Percentiles rank a stretch among this genome's conserved stretches.
These are phyloP conservation scores for Phytophthora pinifolia DNA, from an alignment of 352 stramenopile genomes.

Conservation along the genomic window DNA sequence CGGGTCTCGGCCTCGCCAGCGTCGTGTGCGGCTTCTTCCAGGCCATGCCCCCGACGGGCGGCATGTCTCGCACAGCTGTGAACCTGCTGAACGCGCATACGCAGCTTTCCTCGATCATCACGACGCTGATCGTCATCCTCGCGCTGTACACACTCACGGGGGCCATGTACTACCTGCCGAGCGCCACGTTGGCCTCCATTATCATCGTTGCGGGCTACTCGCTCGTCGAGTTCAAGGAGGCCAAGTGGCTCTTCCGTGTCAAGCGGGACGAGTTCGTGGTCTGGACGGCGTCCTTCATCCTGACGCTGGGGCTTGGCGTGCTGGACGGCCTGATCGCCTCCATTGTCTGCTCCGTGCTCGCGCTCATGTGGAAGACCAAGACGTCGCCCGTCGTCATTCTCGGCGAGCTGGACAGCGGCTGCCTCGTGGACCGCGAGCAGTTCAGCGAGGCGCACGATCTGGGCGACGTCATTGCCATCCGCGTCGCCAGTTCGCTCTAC, in stretches of 20 bases:
- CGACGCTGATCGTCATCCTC: conserved; percentile 77
- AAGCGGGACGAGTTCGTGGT: conserved; percentile 59
- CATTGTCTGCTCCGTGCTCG: conserved; percentile 54
- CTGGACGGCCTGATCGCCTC: conserved; percentile 49
- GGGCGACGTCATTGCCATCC: conserved; percentile 41
- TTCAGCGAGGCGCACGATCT: conserved; percentile 35
- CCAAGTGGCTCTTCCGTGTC: conserved; percentile 74
- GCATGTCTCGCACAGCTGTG: conserved; percentile 88
- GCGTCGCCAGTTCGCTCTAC: conserved; percentile 58
- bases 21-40: conserved; percentile 83
- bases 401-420: conserved; percentile 38
- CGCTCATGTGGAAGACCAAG: conserved; percentile 61
- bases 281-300: conserved; percentile 49
- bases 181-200: conserved; percentile 74
- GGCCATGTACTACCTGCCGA: conserved; percentile 86
- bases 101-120: conserved; percentile 85
- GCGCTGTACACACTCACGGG: conserved; percentile 83
- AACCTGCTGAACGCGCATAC: conserved; percentile 86
- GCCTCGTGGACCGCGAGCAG: conserved; percentile 38
- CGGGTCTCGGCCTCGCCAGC: conserved; percentile 83
- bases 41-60: conserved; percentile 84
- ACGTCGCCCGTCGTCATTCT: conserved; percentile 40
- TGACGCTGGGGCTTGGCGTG: conserved; percentile 50
- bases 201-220: conserved; percentile 90
- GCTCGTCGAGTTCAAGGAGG: conserved; percentile 87